These are phyloP conservation scores for Acanthamoeba triangularis DNA, from an alignment of 208 protist species.

Conservation along the genomic window DNA sequence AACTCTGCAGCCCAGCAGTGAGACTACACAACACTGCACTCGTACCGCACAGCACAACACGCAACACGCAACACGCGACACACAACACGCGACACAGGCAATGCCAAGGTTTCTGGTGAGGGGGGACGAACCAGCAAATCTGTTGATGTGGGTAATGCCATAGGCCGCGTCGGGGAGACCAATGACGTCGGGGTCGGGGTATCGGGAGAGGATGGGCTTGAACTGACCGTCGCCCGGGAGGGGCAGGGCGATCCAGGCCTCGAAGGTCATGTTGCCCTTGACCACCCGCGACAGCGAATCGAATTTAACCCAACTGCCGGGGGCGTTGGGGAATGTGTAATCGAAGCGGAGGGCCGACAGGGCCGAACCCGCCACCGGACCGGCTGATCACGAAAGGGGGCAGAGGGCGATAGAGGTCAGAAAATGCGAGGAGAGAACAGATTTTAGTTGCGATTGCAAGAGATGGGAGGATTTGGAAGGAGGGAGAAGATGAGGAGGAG, in stretches of 20 bases:
- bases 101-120: too few species aligned
- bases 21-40: neutral
- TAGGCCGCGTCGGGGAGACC: neutral
- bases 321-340: slow-evolving; percentile 20
- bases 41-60: neutral
- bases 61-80: neutral
- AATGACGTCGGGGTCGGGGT: neutral
- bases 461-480: neutral
- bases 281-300: slow-evolving; percentile 25
- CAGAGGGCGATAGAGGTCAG: neutral
- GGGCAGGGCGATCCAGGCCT: slow-evolving; percentile 63
- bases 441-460: neutral
- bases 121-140: neutral
- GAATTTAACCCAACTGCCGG: neutral
- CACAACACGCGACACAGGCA: neutral
- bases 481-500: neutral
- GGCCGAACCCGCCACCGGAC: neutral
- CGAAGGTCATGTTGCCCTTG: slow-evolving; percentile 21
- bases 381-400: neutral
- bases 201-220: slow-evolving; percentile 32
- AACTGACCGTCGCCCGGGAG: slow-evolving; percentile 4
- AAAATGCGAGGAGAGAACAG: neutral
- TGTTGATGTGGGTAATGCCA: slow-evolving; percentile 32
- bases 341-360: slow-evolving; percentile 17
- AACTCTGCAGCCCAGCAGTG: neutral